Conservation (phyloP, 306 rosid genomes). For the Spatholobus suberectus region DNA sequence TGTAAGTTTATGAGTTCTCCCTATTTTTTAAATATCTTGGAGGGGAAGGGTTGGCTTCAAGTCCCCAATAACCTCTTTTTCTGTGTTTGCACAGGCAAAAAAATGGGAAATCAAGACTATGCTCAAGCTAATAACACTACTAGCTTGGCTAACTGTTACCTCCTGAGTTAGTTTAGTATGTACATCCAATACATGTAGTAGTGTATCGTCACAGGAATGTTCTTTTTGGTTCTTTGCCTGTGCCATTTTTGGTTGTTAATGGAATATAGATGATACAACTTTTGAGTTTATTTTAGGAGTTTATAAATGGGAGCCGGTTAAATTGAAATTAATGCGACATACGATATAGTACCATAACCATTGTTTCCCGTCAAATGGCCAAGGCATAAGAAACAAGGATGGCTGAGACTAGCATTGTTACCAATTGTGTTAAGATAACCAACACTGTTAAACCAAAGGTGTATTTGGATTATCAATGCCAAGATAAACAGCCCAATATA, state of each 20-base stretch:
- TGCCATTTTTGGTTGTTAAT: slow-evolving; percentile 42
- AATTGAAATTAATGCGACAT: neutral
- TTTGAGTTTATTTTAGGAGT: slow-evolving; percentile 7
- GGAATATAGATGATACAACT: slow-evolving; percentile 42
- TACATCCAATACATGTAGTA: slow-evolving; percentile 41
- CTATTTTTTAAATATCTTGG: neutral
- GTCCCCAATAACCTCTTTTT: slow-evolving; percentile 27
- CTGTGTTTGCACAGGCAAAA: slow-evolving; percentile 72
- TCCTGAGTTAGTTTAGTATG: slow-evolving; percentile 41
- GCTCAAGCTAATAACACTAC: slow-evolving; percentile 57
- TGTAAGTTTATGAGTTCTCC: neutral
- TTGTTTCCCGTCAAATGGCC: neutral
- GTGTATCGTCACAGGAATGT: slow-evolving; percentile 37
- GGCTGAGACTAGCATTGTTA: neutral
- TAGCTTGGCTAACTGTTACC: slow-evolving; percentile 50
- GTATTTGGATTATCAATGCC: neutral
- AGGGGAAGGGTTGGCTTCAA: slow-evolving; percentile 1
- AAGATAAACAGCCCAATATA: neutral
- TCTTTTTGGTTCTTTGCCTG: slow-evolving; percentile 45
- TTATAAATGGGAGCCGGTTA: slow-evolving; percentile 19
- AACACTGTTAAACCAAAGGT: neutral
- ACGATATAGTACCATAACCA: neutral
- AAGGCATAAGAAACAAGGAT: neutral
- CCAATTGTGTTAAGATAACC: neutral
- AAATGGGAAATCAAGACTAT: slow-evolving; percentile 67